A percentile compares a stretch with the other conserved stretches of the same genome.
phyloP scores from a whole-genome alignment of 208 protist species.

The Trypanosoma brucei region DNA sequence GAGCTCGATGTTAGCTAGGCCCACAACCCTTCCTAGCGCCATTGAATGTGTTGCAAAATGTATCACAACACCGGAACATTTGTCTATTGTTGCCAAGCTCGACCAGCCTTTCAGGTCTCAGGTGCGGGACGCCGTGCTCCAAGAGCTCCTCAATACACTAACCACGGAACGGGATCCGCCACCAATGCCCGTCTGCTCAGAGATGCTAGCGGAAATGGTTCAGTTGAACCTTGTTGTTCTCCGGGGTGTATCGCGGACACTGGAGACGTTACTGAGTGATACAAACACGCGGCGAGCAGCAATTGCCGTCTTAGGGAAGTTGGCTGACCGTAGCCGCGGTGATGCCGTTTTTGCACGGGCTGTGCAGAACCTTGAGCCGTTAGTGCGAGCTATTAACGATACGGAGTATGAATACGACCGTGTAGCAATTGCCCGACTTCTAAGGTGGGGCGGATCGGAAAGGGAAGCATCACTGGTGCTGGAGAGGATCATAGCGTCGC shows the following conservation, averaged over 20 bases:
- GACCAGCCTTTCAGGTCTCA: constrained; percentile 28
- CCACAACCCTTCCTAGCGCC: constrained; percentile 16
- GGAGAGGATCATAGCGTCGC: constrained; percentile 4
- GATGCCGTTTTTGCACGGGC: constrained; percentile 36
- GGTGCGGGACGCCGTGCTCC: constrained; percentile 61
- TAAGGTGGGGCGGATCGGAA: constrained; percentile 24
- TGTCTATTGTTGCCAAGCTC: constrained; percentile 43
- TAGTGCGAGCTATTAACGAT: constrained; percentile 40
- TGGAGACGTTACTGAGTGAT: constrained; percentile 50
- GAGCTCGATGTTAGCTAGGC: constrained; percentile 16
- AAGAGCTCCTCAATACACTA: constrained; percentile 46
- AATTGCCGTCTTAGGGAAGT: constrained; percentile 45
- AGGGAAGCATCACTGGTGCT: constrained; percentile 13
- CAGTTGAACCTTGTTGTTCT: constrained; percentile 48
- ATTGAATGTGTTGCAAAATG: constrained; percentile 28
- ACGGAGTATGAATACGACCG: constrained; percentile 64
- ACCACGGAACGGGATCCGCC: constrained; percentile 8
- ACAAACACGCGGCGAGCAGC: constrained; percentile 33
- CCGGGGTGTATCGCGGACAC: constrained; percentile 34
- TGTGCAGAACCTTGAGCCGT: constrained; percentile 26
- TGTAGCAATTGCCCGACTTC: constrained; percentile 43
- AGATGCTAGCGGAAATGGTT: constrained; percentile 58
- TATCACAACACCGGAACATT: constrained; percentile 46
- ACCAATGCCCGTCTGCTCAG: constrained; percentile 31
- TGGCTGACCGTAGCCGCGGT: constrained; percentile 39